Conservation (phyloP, 2,329 filamentous ascomycete genomes). For the Coccinonectria pachysandricola region DNA sequence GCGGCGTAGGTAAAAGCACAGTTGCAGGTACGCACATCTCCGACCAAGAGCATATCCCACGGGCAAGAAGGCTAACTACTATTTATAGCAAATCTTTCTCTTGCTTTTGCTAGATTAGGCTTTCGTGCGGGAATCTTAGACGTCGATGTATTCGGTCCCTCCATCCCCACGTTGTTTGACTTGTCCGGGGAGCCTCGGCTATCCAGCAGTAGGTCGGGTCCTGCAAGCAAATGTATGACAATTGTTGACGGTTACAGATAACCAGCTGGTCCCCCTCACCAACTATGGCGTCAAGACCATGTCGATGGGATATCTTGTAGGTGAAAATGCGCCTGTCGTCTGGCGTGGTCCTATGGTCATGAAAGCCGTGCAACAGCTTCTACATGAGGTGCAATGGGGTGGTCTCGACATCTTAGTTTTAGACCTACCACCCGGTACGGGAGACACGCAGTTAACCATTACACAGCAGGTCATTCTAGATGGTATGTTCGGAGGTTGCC, state of each 20-base stretch:
- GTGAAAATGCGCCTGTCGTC: conserved; percentile 70
- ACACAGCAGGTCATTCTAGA: conserved; percentile 88
- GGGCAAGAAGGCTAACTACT: no score
- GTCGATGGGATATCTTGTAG: conserved; percentile 94
- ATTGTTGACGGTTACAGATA: conserved; percentile 38
- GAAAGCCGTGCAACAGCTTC: conserved; percentile 89
- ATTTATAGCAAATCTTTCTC: conserved; percentile 66
- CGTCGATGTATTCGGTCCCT: conserved; percentile 93
- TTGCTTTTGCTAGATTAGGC: conserved; percentile 75
- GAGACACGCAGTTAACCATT: conserved; percentile 93
- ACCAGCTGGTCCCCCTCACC: conserved; percentile 74
- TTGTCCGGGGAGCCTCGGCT: conserved; percentile 69
- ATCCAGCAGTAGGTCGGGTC: conserved; percentile 49
- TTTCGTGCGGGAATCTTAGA: conserved; percentile 82
- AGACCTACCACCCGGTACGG: conserved; percentile 87
- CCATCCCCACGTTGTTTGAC: conserved; percentile 81
- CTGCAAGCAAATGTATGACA: background rate
- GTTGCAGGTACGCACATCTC: conserved; percentile 79
- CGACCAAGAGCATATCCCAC: no score
- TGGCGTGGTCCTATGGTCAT: conserved; percentile 98
- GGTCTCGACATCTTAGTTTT: conserved; percentile 79
- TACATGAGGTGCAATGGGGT: conserved; percentile 93
- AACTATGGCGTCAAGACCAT: conserved; percentile 97
- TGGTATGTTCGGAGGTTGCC: conserved; percentile 36
- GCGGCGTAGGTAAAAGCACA: conserved; percentile 96